Base-by-base conservation (phyloP, 1,284 basidiomycete genomes). In the Polyporus tsugae region DNA sequence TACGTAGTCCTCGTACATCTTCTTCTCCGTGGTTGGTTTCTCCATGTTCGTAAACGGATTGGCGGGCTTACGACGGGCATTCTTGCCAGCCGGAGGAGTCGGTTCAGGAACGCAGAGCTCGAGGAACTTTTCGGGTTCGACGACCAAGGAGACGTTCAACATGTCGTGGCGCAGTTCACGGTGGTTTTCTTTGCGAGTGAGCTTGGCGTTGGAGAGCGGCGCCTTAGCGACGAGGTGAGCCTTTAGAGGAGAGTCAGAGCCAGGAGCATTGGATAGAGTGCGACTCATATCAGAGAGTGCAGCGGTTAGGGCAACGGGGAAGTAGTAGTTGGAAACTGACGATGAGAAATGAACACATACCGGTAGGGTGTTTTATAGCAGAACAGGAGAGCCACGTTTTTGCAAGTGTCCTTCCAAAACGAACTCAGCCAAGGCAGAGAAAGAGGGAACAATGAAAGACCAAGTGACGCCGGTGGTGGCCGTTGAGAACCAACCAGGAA, bases 371-470 rank as follows among this genome's bases (percentile, higher is more conserved):
- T 55, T 39, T 41, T 60, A 29, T 38, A 60, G 29, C 15, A 13
- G 41, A 11, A 42, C 41, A 42, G 41, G 17, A 6, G 5, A 19
- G 55, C 11, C 22, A 11, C 35, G 46, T 55, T 42, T 42, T 17
- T 17, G 1, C 17, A 5, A 1, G 41, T 13, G 15, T 42, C 41
- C 41, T 42, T 29, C 19, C 19, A 22, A 38, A 38, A 38, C 22
- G 33, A 22, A 7, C 15, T 55, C 52, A 17, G 41, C 41, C 41
- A 42, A 3, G 13, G 41, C 41, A 17, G 17, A 17, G 36, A 29
- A 41, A 52, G 62, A 39, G 49, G 4, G 46, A 61, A 68, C 66
- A 70, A 68, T 39, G 61, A 11, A 66, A 6, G 36, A 22, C n/a
- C 19, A 49, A 17, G 19, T 19, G 15, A 17, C 41, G 29, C 29